phyloP scores from a whole-genome alignment of 2,329 filamentous ascomycete species.

The Hawksworthiomyces lignivorus region DNA sequence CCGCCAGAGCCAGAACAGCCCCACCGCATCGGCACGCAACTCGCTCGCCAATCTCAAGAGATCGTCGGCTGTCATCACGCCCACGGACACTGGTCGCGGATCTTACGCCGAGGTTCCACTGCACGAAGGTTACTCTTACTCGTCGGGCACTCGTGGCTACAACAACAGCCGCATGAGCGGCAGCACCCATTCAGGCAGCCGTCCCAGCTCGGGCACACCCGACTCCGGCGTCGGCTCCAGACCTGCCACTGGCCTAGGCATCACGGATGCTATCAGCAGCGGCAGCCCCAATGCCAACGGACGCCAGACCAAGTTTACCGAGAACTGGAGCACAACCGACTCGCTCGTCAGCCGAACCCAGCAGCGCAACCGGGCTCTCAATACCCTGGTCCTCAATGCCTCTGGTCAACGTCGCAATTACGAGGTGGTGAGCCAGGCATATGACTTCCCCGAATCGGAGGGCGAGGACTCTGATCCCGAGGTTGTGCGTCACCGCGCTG shows the following conservation, averaged over 20 bases:
- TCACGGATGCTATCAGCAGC: constrained; percentile 16
- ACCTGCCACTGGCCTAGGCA: not conserved
- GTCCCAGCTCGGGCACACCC: not conserved
- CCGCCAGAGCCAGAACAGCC: constrained; percentile 45
- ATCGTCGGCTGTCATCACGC: constrained; percentile 28
- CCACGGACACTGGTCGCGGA: constrained; percentile 25
- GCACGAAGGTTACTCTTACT: constrained; percentile 27
- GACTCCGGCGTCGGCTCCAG: constrained; percentile 6
- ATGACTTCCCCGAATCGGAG: constrained; percentile 25
- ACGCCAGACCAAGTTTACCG: constrained; percentile 41
- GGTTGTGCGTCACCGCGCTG: constrained; percentile 28
- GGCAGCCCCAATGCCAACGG: constrained; percentile 6
- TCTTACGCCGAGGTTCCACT: constrained; percentile 45
- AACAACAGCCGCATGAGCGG: not conserved
- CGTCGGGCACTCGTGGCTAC: constrained; percentile 7
- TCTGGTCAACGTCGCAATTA: constrained; percentile 32
- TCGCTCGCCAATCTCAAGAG: constrained; percentile 31
- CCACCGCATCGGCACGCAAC: constrained; percentile 35
- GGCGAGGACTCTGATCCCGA: constrained; percentile 25
- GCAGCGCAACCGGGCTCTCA: constrained; percentile 39
- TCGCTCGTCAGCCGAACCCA: constrained; percentile 47
- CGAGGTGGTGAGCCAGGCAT: constrained; percentile 37
- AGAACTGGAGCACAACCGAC: constrained; percentile 48
- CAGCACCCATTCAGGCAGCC: not conserved
- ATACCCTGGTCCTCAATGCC: constrained; percentile 24